phyloP scores from a whole-genome alignment of 768 basidiomycete species.

The Boletus rubroflammeus region DNA sequence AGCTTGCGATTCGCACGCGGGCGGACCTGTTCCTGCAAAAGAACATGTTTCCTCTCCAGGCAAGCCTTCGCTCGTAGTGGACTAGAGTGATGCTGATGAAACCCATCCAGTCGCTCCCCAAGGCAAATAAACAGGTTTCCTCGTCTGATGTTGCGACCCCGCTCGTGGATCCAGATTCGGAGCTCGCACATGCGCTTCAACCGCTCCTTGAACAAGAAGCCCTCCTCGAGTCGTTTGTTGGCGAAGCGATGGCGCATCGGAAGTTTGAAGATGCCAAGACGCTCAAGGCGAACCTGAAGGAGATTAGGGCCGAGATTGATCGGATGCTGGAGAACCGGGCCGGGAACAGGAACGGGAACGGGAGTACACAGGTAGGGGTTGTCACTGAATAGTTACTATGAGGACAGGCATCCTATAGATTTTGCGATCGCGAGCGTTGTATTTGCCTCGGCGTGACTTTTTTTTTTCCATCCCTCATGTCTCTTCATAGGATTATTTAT shows the following conservation, averaged over 20 bases:
- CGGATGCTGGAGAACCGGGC: constrained; percentile 47
- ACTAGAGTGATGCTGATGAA: background rate
- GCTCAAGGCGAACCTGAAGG: constrained; percentile 70
- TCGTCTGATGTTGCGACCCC: constrained; percentile 15
- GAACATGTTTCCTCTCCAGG: constrained; percentile 68
- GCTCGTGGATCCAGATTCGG: constrained; percentile 61
- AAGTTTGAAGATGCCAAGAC: constrained; percentile 96
- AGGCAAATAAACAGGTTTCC: constrained; percentile 35
- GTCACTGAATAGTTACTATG: background rate
- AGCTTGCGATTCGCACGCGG: constrained; percentile 72
- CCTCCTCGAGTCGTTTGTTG: constrained; percentile 83
- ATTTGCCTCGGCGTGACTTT: background rate
- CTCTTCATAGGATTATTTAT: background rate
- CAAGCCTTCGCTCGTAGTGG: background rate
- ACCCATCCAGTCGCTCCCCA: constrained; percentile 43
- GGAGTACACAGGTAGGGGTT: background rate
- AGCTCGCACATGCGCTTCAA: constrained; percentile 70
- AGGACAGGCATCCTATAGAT: background rate
- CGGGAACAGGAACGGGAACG: constrained; percentile 7
- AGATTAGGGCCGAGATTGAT: constrained; percentile 83
- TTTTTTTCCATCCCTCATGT: background rate
- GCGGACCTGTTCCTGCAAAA: constrained; percentile 82
- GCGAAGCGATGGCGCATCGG: constrained; percentile 83
- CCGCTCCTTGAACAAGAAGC: constrained; percentile 94
- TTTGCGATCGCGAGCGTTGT: background rate